A percentile compares a stretch with the other conserved stretches of the same genome.
Evolutionary conservation across 1,284 basidiomycete genomes (phyloP).

Genomic region (Ustilago esculenta): DNA sequence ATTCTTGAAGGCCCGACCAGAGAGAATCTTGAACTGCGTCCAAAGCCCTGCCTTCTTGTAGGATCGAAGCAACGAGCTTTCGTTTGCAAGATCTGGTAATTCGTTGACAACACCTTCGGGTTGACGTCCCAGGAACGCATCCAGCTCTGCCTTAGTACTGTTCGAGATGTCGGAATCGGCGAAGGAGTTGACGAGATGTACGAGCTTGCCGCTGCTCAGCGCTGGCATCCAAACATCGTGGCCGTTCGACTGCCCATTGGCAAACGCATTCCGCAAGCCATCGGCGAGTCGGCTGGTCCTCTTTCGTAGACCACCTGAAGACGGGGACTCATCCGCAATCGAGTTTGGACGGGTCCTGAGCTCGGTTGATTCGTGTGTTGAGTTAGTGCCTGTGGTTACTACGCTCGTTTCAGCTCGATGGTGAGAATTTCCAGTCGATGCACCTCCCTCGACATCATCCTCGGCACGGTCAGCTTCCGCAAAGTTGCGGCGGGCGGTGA

Average conservation of each 20-base stretch:
- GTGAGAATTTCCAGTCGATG: not conserved
- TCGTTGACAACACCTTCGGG: conserved; percentile 45
- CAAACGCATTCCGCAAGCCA: conserved; percentile 69
- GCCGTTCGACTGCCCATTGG: conserved; percentile 68
- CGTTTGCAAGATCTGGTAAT: conserved; percentile 54
- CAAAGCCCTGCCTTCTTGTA: conserved; percentile 84
- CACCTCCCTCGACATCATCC: conserved; percentile 22
- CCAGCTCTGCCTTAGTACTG: conserved; percentile 76
- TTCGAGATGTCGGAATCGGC: conserved; percentile 76
- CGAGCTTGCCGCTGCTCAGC: conserved; percentile 71
- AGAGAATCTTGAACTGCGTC: conserved; percentile 91
- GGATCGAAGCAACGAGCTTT: conserved; percentile 73
- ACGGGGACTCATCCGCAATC: conserved; percentile 71
- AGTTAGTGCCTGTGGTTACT: conserved; percentile 31
- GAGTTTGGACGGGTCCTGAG: conserved; percentile 71
- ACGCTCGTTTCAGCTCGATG: conserved; percentile 25
- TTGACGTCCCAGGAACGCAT: conserved; percentile 50
- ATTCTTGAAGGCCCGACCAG: conserved; percentile 97
- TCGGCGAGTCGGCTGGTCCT: conserved; percentile 82
- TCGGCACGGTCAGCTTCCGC: not conserved
- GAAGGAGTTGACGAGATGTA: conserved; percentile 79
- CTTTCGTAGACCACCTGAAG: conserved; percentile 15
- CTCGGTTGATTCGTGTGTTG: conserved; percentile 69
- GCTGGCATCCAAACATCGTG: conserved; percentile 68
- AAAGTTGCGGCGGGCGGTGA: conserved; percentile 32